Evolutionary conservation across 1,139 yeast genomes (phyloP).

Genomic region (Kodamaea sp.): DNA sequence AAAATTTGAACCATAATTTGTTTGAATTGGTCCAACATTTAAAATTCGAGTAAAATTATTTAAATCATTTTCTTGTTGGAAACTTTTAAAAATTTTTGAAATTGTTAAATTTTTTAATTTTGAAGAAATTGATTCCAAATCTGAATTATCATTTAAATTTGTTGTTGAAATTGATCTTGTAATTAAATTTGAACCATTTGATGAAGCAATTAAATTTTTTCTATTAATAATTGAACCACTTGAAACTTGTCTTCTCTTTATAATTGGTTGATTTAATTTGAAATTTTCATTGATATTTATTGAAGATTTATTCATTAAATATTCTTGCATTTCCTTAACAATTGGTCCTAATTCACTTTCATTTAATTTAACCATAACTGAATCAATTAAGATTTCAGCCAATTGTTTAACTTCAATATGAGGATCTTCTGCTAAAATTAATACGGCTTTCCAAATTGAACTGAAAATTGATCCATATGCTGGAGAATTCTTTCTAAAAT

Average conservation of each 20-base stretch:
- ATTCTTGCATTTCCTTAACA: constrained; percentile 63
- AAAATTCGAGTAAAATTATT: constrained; percentile 38
- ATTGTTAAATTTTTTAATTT: constrained; percentile 39
- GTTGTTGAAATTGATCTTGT: constrained; percentile 35
- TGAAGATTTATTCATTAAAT: constrained; percentile 51
- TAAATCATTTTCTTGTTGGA: constrained; percentile 41
- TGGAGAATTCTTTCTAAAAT: constrained; percentile 58
- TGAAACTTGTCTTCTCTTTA: constrained; percentile 32
- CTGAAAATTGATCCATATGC: constrained; percentile 86
- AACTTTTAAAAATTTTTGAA: constrained; percentile 40
- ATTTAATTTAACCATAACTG: constrained; percentile 60
- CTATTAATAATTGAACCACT: constrained; percentile 32
- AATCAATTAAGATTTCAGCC: constrained; percentile 76
- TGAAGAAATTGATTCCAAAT: constrained; percentile 35
- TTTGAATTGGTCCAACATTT: constrained; percentile 39
- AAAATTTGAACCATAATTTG: constrained; percentile 49
- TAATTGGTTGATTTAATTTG: constrained; percentile 30
- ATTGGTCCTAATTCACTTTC: constrained; percentile 64
- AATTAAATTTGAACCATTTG: constrained; percentile 29
- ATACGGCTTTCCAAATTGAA: constrained; percentile 81
- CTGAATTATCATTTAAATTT: constrained; percentile 23
- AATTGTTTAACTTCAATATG: constrained; percentile 73
- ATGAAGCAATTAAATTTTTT: constrained; percentile 25
- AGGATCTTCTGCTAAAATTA: constrained; percentile 85
- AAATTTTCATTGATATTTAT: constrained; percentile 41